These are phyloP conservation scores for Nemania abortiva DNA, from an alignment of 2,329 filamentous ascomycete species.

Conservation along the genomic window DNA sequence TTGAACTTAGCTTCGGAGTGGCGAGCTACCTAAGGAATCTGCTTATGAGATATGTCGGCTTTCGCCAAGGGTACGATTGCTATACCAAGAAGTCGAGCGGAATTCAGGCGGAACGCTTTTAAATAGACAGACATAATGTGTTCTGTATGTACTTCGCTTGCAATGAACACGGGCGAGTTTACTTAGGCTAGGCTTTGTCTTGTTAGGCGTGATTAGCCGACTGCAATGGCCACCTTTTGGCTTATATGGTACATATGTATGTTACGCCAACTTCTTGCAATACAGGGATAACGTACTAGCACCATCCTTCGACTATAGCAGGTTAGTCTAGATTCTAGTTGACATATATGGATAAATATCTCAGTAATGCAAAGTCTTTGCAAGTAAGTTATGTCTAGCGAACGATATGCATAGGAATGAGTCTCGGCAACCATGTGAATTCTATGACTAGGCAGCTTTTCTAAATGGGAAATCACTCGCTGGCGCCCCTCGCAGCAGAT, in stretches of 20 bases:
- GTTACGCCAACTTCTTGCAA: too few species aligned
- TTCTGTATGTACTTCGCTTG: background rate
- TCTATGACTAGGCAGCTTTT: constrained; percentile 9
- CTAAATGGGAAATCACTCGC: background rate
- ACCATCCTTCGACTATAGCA: too few species aligned
- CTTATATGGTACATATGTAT: too few species aligned
- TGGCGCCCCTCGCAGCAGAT: background rate
- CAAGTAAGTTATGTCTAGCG: background rate
- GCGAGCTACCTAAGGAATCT: background rate
- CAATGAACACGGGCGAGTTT: background rate
- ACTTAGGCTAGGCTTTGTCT: background rate
- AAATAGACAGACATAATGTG: background rate
- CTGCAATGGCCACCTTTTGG: background rate
- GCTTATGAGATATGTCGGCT: background rate
- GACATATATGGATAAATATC: background rate
- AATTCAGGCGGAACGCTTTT: background rate
- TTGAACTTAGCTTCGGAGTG: background rate
- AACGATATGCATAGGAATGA: background rate
- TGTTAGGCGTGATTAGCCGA: background rate
- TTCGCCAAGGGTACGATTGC: background rate
- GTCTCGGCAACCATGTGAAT: background rate
- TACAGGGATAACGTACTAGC: background rate
- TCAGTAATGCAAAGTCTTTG: background rate
- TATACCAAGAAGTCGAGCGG: background rate
- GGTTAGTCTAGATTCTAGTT: too few species aligned